Percentiles rank a stretch among this genome's conserved stretches.
Conservation (phyloP, 2,329 filamentous ascomycete genomes). For the Colletotrichum melonis region DNA sequence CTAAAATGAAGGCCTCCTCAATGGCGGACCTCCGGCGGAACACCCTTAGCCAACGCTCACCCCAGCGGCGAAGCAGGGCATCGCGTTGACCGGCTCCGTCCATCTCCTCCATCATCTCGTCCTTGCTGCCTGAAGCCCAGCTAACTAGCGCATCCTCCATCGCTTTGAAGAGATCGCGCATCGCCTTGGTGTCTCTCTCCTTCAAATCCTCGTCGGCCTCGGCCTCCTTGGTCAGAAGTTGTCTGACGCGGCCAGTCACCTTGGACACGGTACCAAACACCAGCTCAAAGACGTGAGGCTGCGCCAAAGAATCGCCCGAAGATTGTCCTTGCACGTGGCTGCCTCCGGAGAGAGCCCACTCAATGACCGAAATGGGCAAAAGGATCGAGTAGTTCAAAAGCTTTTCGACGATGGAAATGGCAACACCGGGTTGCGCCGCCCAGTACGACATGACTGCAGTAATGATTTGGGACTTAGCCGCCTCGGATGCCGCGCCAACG, state of each 20-base stretch:
- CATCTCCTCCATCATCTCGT: conserved; percentile 78
- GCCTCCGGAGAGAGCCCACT: conserved; percentile 83
- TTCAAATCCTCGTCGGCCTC: conserved; percentile 73
- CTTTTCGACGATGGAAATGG: conserved; percentile 94
- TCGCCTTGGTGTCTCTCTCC: conserved; percentile 75
- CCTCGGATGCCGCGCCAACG: conserved; percentile 79
- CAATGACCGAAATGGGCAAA: conserved; percentile 84
- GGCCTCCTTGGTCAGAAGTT: conserved; percentile 68
- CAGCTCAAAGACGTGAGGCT: conserved; percentile 88
- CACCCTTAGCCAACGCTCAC: conserved; percentile 85
- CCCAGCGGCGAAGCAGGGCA: conserved; percentile 81
- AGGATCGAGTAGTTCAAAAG: conserved; percentile 97
- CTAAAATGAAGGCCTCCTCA: conserved; percentile 76
- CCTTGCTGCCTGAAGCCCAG: conserved; percentile 79
- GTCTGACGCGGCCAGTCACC: conserved; percentile 86
- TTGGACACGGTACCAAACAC: conserved; percentile 90
- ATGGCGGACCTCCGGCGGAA: conserved; percentile 86
- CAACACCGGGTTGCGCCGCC: conserved; percentile 90
- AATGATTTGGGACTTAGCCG: conserved; percentile 88
- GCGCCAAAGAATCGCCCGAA: conserved; percentile 75
- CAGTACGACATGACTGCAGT: conserved; percentile 92
- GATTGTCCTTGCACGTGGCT: conserved; percentile 61
- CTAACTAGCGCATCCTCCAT: conserved; percentile 82
- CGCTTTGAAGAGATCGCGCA: conserved; percentile 82
- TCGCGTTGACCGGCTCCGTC: conserved; percentile 70